Conservation (phyloP, 1,284 basidiomycete species). For the Cutaneotrichosporon cyanovorans region DNA sequence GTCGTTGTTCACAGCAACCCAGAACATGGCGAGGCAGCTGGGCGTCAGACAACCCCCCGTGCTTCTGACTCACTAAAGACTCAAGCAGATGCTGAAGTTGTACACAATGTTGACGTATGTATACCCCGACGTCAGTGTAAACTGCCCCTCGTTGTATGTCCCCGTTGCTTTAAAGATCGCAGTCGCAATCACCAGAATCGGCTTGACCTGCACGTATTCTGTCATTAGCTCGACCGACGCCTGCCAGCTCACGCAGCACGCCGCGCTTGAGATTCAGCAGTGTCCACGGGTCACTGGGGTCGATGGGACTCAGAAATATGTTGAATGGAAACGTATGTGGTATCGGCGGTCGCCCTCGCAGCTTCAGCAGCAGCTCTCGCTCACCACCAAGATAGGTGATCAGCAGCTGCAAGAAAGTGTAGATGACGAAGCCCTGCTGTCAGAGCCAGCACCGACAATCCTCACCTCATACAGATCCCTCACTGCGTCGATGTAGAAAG, state of each 20-base stretch:
- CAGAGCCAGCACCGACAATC: background rate
- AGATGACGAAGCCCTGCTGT: constrained; percentile 84
- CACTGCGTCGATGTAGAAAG: constrained; percentile 91
- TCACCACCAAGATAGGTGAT: constrained; percentile 87
- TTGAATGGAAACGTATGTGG: constrained; percentile 77
- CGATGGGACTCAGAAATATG: constrained; percentile 62
- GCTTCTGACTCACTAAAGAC: constrained; percentile 40
- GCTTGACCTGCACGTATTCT: constrained; percentile 98
- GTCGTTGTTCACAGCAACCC: constrained; percentile 80
- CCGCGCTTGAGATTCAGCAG: constrained; percentile 91
- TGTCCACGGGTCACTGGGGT: constrained; percentile 86
- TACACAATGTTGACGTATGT: constrained; percentile 79
- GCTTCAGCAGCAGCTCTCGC: constrained; percentile 77
- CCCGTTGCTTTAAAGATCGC: constrained; percentile 77
- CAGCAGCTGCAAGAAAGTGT: constrained; percentile 78
- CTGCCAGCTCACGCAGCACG: constrained; percentile 66
- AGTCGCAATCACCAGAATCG: constrained; percentile 74
- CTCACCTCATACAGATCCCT: constrained; percentile 90
- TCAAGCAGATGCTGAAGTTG: constrained; percentile 51
- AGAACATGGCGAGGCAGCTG: constrained; percentile 86
- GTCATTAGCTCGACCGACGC: background rate
- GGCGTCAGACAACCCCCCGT: constrained; percentile 50
- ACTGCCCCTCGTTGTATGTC: constrained; percentile 84
- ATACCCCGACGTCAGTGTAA: constrained; percentile 77
- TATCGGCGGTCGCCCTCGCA: constrained; percentile 83